Evolutionary conservation across 768 basidiomycete species (phyloP), one percentile per base, ranked within the genome.

Genomic region (Lyophyllum shimeji): DNA sequence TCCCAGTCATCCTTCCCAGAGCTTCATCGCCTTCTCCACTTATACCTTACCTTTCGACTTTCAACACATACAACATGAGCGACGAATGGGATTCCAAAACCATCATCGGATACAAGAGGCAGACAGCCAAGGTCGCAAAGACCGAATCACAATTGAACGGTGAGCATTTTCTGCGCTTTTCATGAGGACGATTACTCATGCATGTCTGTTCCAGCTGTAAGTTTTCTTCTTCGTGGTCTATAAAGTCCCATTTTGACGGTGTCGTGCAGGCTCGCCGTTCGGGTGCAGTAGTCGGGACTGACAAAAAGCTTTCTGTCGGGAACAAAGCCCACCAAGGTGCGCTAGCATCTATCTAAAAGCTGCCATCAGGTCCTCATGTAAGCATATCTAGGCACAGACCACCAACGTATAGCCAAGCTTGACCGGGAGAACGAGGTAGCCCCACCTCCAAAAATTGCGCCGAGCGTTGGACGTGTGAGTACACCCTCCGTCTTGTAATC

Each of bases 361-460:
- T 17, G 24, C 11, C 25, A 50, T 17, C n/a, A n/a, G 12, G 17
- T 25, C 17, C 29, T 40, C 39, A 18, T 18, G 3, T 15, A 18
- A 53, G 29, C 12, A 8, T 15, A 21, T 44, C 13, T 46, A 95
- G 93, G 90, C 33, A 90, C 92, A 60, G 95, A 98, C 74, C 93
- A 96, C 75, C 92, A 94, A 68, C 85, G 84, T 53, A 95, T 95
- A 68, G 94, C 90, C 23, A 95, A 95, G 67, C 86, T 98, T 42
- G 95, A 95, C 71, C 85, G 92, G 43, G 93, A 97, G 64, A 95
- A 98, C 70, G 95, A 96, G 66, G 94, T 96, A 21, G 93, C 94
- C 8, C 94, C 95, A 7, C 95, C 95, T 46, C 62, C 89, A 51
- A 96, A 93, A 74, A 75, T 98, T 60, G 69, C 79, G 1, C 78